Evolutionary conservation across 1,284 basidiomycete genomes (phyloP), one percentile per base, ranked within the genome.

Genomic region (Meira nashicola): DNA sequence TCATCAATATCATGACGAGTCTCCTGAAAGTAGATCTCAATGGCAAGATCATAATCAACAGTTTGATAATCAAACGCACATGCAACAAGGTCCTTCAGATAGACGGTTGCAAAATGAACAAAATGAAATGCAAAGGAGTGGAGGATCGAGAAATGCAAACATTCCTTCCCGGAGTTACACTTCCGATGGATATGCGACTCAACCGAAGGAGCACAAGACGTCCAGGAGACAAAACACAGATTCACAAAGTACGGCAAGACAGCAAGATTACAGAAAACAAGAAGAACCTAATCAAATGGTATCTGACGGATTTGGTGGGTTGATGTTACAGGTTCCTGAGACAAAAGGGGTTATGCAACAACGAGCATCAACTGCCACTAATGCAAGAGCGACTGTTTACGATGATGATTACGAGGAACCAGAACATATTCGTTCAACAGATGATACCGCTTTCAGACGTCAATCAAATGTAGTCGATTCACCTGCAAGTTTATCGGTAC

Each of bases 341-440:
- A 6, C 7, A 23, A 23, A 7, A 21, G 23, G 46, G 7, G 6
- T 5, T 25, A n/a, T 21, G 17, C 14, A 48, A 6, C 46, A 15
- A 14, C 12, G 17, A 5, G 14, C 21, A 3, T 21, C 17, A 8
- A 17, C 19, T 39, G 19, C 19, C 5, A 41, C 51, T 5, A 39
- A 14, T 28, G 12, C 51, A 28, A 53, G 51, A 21, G 46, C 21
- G 40, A 62, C 60, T 14, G 47, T 62, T 40, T 62, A 62, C 41
- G 60, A 62, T 19, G 60, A 62, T 50, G 60, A 59, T 19, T 62
- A 49, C 39, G 60, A 62, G 43, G 60, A 62, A 46, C 5, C 43
- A 3, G 55, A 56, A 17, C 40, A 59, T 21, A 5, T n/a, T 25
- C 12, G 25, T 19, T 17, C 46, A 25, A 17, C 12, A 5, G 46